Conservation (phyloP, 1,284 basidiomycete genomes). For the Marasmius sp. region DNA sequence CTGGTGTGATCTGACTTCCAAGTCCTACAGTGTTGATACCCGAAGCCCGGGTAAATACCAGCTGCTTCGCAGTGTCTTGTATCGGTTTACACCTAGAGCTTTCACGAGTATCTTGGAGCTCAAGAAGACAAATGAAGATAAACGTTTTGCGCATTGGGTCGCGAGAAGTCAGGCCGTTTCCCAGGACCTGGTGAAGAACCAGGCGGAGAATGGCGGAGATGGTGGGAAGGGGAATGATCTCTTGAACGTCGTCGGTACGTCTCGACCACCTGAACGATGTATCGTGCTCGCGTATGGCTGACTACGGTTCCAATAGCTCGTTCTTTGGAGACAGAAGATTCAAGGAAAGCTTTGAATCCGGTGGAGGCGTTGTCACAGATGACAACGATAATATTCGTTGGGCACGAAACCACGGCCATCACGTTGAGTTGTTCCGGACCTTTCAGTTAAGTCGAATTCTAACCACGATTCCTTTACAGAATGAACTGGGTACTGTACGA, state of each 20-base stretch:
- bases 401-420: not conserved
- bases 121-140: not conserved
- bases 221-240: not conserved
- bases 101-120: not conserved
- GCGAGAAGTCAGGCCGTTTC: not conserved
- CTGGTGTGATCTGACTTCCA: not conserved
- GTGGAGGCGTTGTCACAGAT: not conserved
- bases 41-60: not conserved
- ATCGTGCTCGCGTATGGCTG: not conserved
- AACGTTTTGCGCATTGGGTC: not conserved
- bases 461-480: not conserved
- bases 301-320: not conserved
- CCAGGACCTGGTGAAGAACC: not conserved
- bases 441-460: not conserved
- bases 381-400: not conserved
- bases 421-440: not conserved
- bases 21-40: not conserved
- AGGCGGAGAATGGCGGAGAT: not conserved
- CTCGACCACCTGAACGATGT: not conserved
- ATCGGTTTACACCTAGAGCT: not conserved
- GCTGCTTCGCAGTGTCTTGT: not conserved
- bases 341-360: not conserved
- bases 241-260: not conserved
- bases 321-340: not conserved
- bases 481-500: conserved; percentile 12